phyloP scores from a whole-genome alignment of 805 yeast genomes.

The Yarrowia sp. region DNA sequence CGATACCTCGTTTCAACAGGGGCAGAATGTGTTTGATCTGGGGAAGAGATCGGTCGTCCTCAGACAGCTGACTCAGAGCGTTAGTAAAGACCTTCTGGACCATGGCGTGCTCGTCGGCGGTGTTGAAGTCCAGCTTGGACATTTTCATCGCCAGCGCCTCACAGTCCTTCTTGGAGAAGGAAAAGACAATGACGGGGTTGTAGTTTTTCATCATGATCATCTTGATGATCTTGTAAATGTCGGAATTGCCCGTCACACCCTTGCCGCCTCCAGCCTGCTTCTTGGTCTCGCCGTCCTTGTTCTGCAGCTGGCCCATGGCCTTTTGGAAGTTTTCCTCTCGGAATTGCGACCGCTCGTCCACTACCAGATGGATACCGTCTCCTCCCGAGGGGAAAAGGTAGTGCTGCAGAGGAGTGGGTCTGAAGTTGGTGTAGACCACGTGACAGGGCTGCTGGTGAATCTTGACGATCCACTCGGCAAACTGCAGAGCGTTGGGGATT shows the following conservation, averaged over 20 bases:
- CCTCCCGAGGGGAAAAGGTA: slow-evolving; percentile 98
- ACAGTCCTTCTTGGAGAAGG: slow-evolving; percentile 97
- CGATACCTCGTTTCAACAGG: slow-evolving; percentile 90
- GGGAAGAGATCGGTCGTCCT: slow-evolving; percentile 88
- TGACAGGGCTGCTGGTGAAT: slow-evolving; percentile 97
- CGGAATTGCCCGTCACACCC: slow-evolving; percentile 79
- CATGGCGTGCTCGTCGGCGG: slow-evolving; percentile 91
- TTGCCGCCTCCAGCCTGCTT: slow-evolving; percentile 87
- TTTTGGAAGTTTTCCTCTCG: slow-evolving; percentile 98
- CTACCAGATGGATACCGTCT: slow-evolving; percentile 96
- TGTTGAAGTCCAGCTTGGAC: slow-evolving; percentile 94
- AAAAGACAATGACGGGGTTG: slow-evolving; percentile 97
- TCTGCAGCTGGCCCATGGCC: slow-evolving; percentile 94
- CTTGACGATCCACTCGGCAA: slow-evolving; percentile 98
- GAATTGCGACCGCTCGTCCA: slow-evolving; percentile 94
- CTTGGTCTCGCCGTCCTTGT: slow-evolving; percentile 80
- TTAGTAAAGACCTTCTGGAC: slow-evolving; percentile 87
- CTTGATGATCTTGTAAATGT: slow-evolving; percentile 93
- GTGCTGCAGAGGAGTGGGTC: slow-evolving; percentile 98
- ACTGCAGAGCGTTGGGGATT: slow-evolving; percentile 97
- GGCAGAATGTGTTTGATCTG: slow-evolving; percentile 94
- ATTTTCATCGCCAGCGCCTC: slow-evolving; percentile 92
- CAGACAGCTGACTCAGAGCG: slow-evolving; percentile 87
- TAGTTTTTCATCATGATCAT: slow-evolving; percentile 97
- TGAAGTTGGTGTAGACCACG: slow-evolving; percentile 96